These are phyloP conservation scores for Apophysomyces elegans DNA, from an alignment of 371 early-diverging fungal genomes.

Conservation along the genomic window DNA sequence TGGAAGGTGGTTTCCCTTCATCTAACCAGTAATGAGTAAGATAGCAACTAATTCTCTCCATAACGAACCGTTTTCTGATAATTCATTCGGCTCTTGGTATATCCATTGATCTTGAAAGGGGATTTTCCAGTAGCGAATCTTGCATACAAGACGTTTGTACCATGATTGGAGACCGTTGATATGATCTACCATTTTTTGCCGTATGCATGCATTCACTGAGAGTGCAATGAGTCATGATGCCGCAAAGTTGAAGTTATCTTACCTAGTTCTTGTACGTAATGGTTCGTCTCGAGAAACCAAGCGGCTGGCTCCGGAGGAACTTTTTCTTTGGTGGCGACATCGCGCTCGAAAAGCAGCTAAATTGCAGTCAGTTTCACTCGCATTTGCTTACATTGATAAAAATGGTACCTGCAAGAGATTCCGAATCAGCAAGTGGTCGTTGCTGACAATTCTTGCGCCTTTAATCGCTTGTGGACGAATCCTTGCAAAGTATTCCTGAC, in stretches of 20 bases:
- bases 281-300: conserved; percentile 35
- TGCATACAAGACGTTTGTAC: conserved; percentile 36
- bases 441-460: conserved; percentile 47
- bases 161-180: conserved; percentile 47
- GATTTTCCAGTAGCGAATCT: conserved; percentile 13
- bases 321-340: conserved; percentile 23
- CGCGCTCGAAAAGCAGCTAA: conserved; percentile 22
- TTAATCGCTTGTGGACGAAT: conserved; percentile 56
- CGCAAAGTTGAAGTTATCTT: background rate
- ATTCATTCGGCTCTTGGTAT: conserved; percentile 38
- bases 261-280: conserved; percentile 31
- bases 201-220: conserved; percentile 37
- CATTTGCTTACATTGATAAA: background rate
- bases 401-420: conserved; percentile 42
- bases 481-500: conserved; percentile 78
- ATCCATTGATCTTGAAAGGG: conserved; percentile 30
- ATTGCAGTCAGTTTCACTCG: background rate
- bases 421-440: conserved; percentile 49
- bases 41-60: too few species aligned
- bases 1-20: background rate
- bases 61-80: conserved; percentile 16
- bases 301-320: conserved; percentile 9
- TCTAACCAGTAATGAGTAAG: background rate
- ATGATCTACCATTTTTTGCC: conserved; percentile 33
- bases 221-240: background rate